Evolutionary conservation across 192 early-diverging fungal species (phyloP).

Genomic region (Mortierella alpina): DNA sequence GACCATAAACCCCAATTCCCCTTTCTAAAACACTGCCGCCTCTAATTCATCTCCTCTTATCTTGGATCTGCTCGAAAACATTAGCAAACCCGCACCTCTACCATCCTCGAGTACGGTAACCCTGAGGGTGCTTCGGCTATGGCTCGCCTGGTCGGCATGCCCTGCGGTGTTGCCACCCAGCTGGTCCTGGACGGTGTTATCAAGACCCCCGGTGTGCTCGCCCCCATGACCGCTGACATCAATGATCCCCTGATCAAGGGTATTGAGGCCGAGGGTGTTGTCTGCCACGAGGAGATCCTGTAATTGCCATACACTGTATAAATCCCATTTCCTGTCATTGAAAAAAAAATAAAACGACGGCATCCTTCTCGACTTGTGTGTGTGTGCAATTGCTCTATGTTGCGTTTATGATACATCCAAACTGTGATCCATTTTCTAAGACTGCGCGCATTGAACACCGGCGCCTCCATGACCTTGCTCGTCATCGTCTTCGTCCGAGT

Average conservation of each 20-base stretch:
- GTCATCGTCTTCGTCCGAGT: slow-evolving; percentile 61
- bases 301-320: slow-evolving; percentile 42
- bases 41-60: not conserved
- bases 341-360: too few species aligned
- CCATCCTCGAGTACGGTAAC: slow-evolving; percentile 92
- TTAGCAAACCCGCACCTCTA: slow-evolving; percentile 90
- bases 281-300: slow-evolving; percentile 81
- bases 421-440: slow-evolving; percentile 7
- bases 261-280: slow-evolving; percentile 91
- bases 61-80: not conserved
- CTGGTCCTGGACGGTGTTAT: slow-evolving; percentile 89
- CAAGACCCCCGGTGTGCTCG: slow-evolving; percentile 86
- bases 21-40: not conserved
- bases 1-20: not conserved
- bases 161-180: slow-evolving; percentile 95
- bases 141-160: slow-evolving; percentile 97
- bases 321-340: too few species aligned
- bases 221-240: slow-evolving; percentile 90
- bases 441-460: slow-evolving; percentile 63
- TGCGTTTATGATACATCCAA: too few species aligned
- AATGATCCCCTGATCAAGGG: slow-evolving; percentile 90
- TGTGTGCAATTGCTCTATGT: too few species aligned
- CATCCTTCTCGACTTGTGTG: too few species aligned
- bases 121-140: slow-evolving; percentile 88
- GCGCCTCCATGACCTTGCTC: slow-evolving; percentile 27